Conservation (phyloP, 1,284 basidiomycete genomes). For the Neotropicomus parvogracilis region DNA sequence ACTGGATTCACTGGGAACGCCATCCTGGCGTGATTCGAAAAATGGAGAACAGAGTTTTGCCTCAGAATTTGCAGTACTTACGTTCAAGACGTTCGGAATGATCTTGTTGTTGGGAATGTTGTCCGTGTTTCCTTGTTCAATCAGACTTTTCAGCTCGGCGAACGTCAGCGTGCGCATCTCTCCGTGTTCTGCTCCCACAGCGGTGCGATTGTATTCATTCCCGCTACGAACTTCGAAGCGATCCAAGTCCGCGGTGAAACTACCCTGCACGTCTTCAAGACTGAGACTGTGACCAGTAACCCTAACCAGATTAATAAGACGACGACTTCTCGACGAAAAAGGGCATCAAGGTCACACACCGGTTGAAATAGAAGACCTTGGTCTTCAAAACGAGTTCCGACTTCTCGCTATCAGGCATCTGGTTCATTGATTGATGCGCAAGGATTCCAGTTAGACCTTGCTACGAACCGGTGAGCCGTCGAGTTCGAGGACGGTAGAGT, state of each 20-base stretch:
- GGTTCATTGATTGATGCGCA: constrained; percentile 36
- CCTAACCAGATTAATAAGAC: constrained; percentile 28
- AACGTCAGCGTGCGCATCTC: constrained; percentile 53
- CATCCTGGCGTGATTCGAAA: constrained; percentile 37
- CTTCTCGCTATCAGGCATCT: constrained; percentile 39
- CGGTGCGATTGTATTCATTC: constrained; percentile 18
- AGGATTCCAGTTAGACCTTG: constrained; percentile 61
- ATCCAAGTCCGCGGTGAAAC: constrained; percentile 10
- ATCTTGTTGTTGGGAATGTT: constrained; percentile 73
- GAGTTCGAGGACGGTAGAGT: not conserved
- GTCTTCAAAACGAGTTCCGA: constrained; percentile 50
- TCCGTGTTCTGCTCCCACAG: constrained; percentile 17
- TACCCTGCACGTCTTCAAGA: constrained; percentile 21
- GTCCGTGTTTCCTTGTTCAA: constrained; percentile 65
- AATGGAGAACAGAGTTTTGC: constrained; percentile 7
- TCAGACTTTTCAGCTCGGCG: constrained; percentile 62
- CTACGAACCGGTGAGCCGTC: constrained; percentile 34
- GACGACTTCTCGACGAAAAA: constrained; percentile 2
- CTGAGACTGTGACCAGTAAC: constrained; percentile 30
- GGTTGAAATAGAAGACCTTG: constrained; percentile 70
- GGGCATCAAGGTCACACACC: constrained; percentile 37
- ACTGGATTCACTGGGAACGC: constrained; percentile 51
- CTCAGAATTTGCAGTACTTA: constrained; percentile 34
- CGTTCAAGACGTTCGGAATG: constrained; percentile 62
- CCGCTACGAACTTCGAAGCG: constrained; percentile 14